Conservation (phyloP, 805 yeast genomes). For the Sugiyamaella lignohabitans region DNA sequence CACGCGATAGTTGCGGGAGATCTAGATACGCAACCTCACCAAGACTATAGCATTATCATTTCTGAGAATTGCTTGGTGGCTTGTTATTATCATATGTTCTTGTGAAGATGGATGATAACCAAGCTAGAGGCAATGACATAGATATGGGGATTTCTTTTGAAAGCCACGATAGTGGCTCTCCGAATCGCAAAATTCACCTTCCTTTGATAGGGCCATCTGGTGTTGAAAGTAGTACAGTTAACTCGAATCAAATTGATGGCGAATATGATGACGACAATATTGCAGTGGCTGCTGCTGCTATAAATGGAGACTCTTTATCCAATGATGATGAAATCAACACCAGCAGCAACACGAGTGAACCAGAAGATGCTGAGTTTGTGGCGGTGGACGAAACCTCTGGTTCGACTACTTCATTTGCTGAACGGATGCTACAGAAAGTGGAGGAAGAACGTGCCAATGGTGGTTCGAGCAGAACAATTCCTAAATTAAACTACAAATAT, state of each 20-base stretch:
- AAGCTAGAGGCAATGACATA: no score
- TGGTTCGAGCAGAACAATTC: neutral
- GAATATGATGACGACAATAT: neutral
- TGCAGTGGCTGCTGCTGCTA: slow-evolving; percentile 1
- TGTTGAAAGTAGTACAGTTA: no score
- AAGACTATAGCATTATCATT: no score
- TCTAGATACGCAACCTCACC: no score
- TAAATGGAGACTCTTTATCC: neutral
- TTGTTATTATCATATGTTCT: no score
- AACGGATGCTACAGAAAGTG: slow-evolving; percentile 17
- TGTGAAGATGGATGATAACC: no score
- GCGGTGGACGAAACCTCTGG: slow-evolving; percentile 20
- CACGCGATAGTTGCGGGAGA: no score
- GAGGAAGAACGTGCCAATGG: slow-evolving; percentile 2
- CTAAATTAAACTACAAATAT: slow-evolving; percentile 37
- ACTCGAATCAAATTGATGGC: neutral
- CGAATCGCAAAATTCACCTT: no score
- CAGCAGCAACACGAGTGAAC: slow-evolving; percentile 1
- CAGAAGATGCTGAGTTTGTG: slow-evolving; percentile 14
- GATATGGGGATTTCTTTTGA: no score
- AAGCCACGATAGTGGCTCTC: no score
- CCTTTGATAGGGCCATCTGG: no score
- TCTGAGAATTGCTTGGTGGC: no score
- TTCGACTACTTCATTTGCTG: slow-evolving; percentile 15
- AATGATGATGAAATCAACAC: neutral